phyloP scores from a whole-genome alignment of 2,329 filamentous ascomycete genomes.

The Nannizzia gypsea region DNA sequence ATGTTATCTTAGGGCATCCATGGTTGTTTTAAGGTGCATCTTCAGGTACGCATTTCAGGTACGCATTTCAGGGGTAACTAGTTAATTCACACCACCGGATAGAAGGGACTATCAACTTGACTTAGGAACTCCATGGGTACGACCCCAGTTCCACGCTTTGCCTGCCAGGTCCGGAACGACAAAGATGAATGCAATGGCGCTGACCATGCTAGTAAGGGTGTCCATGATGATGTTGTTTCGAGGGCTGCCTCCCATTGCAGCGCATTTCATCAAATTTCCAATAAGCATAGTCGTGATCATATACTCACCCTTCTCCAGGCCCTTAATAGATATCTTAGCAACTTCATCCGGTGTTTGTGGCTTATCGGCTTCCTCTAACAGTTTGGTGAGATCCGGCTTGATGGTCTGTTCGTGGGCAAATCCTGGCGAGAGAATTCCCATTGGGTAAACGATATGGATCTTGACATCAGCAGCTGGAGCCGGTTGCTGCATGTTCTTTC shows the following conservation, averaged over 20 bases:
- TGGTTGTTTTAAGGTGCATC: too few relatives aligned
- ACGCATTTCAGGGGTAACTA: background rate
- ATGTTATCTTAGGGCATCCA: background rate
- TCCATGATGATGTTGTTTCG: conserved; percentile 44
- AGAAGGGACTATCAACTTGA: background rate
- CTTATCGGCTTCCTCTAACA: conserved; percentile 72
- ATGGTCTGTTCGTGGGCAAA: conserved; percentile 61
- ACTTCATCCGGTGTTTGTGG: conserved; percentile 67
- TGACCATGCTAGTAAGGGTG: conserved; percentile 44
- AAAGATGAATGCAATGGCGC: conserved; percentile 44
- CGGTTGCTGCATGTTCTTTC: conserved; percentile 28
- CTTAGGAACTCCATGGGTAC: conserved; percentile 39
- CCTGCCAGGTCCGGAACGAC: conserved; percentile 46
- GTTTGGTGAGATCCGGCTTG: conserved; percentile 69
- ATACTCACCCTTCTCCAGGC: conserved; percentile 69
- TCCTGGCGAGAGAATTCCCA: conserved; percentile 67
- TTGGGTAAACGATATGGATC: conserved; percentile 72
- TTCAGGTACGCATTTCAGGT: too few relatives aligned
- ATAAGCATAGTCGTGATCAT: conserved; percentile 65
- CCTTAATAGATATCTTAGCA: conserved; percentile 55
- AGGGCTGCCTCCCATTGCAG: conserved; percentile 40
- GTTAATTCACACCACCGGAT: background rate
- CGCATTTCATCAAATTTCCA: conserved; percentile 58
- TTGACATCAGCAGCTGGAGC: conserved; percentile 55
- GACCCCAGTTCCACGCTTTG: conserved; percentile 48